phyloP scores from a whole-genome alignment of 257 asterid species.

The Capsicum pubescens region DNA sequence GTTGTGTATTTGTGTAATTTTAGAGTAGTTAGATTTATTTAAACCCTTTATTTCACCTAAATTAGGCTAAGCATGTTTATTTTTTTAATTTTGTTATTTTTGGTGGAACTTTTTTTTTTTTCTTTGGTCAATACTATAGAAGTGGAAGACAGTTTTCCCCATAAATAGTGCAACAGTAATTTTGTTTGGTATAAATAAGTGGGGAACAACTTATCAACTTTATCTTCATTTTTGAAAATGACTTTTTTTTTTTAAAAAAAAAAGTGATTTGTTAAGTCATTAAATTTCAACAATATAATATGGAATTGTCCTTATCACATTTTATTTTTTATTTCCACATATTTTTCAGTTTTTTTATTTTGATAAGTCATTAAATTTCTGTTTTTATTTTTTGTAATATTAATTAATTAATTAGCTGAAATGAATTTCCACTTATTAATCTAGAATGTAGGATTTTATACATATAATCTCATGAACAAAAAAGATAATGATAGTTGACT shows the following conservation, averaged over 20 bases:
- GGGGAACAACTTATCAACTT: not conserved
- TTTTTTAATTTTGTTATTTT: not conserved
- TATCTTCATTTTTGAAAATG: not conserved
- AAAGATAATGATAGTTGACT: not conserved
- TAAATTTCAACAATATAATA: not conserved
- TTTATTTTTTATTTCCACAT: not conserved
- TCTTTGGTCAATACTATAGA: not conserved
- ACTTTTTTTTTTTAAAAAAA: too few species aligned
- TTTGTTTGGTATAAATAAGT: not conserved
- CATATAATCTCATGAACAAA: not conserved
- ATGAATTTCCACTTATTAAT: not conserved
- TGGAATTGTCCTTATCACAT: slow-evolving; percentile 18
- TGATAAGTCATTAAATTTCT: too few species aligned
- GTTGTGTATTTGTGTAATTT: too few species aligned
- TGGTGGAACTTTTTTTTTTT: not conserved
- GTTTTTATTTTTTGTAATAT: not conserved
- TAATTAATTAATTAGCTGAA: not conserved
- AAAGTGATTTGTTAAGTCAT: slow-evolving; percentile 5
- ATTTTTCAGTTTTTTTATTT: too few species aligned
- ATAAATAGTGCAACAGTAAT: not conserved
- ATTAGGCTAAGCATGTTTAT: not conserved
- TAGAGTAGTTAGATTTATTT: not conserved
- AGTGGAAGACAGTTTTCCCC: not conserved
- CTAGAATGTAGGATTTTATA: not conserved
- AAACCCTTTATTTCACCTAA: not conserved